Evolutionary conservation across 352 stramenopile species (phyloP), one percentile per base, ranked within the genome.

Genomic region (Phytopythium helicoides): DNA sequence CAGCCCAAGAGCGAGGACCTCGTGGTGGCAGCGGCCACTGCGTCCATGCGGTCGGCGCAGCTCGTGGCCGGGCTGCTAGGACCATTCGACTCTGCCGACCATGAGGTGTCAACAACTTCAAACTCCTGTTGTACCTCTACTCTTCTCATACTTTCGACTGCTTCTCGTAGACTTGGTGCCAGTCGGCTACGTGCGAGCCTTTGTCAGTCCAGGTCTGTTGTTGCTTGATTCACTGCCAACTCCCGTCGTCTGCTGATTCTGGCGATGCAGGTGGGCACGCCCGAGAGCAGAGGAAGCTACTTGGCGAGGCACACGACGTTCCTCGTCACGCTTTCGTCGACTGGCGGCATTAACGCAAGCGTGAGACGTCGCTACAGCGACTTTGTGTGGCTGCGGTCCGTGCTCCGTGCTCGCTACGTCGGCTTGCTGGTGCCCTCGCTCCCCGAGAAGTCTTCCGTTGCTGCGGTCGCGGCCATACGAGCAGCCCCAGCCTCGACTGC

Each of bases 301-400:
- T 52, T 91, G 7, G 81, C 86, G 52, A 87, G 85, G 52, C 73
- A 89, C 71, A 89, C 73, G 62, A 86, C 75, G 33, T 89, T 79
- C 50, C 63, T 83, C 12, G 66, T 90, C 54, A 26, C 66, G 64
- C 40, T 50, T 68, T 35, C 25, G 38, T 35, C 36, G 48, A 22
- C 9, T 1, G 41, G 7, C 41, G 22, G 41, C 5, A 5, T 33
- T 9, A 33, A 33, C 9, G 28, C 28, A 9, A 33, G 28, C 22
- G 67, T 84, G 19, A 77, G 80, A 0, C 76, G 80, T 25, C 75
- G 80, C 52, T 90, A 86, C 41, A 83, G 80, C 40, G 80, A 90
- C 49, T 90, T 90, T 60, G 73, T 71, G 44, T 90, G 80, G 80
- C 68, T 90, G n/a, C 80, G 79, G 25, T 55, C 61, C 8, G 77